A percentile compares a stretch with the other conserved stretches of the same genome.
These are phyloP conservation scores for Pouteria glomerata DNA, from an alignment of 148 eudicot species.

Conservation along the genomic window DNA sequence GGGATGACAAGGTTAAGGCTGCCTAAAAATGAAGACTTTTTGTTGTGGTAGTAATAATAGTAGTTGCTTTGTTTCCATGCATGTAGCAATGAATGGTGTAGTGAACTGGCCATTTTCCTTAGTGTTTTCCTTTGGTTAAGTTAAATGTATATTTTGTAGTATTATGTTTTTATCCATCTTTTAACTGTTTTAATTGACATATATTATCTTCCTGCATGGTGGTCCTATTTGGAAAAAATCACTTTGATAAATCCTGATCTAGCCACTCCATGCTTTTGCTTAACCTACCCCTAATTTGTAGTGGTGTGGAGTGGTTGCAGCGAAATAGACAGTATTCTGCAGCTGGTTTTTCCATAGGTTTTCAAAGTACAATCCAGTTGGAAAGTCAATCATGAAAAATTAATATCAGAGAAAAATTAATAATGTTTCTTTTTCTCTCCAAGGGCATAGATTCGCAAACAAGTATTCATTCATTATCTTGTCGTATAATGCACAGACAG, in stretches of 20 bases:
- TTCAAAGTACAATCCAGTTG: background rate
- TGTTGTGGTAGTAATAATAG: conserved; percentile 9
- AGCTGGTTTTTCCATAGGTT: background rate
- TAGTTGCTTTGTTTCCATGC: conserved; percentile 29
- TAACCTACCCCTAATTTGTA: background rate
- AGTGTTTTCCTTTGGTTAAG: conserved; percentile 9
- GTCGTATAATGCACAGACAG: too few relatives aligned
- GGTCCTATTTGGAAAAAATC: conserved; percentile 10
- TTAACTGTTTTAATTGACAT: background rate
- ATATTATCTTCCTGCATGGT: background rate
- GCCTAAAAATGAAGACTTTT: conserved; percentile 24
- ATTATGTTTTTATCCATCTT: background rate
- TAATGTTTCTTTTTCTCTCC: background rate
- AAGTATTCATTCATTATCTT: background rate
- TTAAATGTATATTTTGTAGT: conserved; percentile 15
- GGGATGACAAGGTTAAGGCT: conserved; percentile 50
- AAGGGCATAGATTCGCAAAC: background rate
- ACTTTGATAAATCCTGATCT: background rate
- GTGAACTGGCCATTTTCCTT: conserved; percentile 9
- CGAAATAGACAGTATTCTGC: background rate
- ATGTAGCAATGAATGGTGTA: conserved; percentile 25
- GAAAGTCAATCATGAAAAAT: background rate
- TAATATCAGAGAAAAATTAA: background rate
- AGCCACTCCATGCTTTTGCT: background rate
- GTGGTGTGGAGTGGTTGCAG: background rate